A percentile compares a stretch with the other conserved stretches of the same genome.
Evolutionary conservation across 768 basidiomycete species (phyloP).

Genomic region (Mycena alexandri): DNA sequence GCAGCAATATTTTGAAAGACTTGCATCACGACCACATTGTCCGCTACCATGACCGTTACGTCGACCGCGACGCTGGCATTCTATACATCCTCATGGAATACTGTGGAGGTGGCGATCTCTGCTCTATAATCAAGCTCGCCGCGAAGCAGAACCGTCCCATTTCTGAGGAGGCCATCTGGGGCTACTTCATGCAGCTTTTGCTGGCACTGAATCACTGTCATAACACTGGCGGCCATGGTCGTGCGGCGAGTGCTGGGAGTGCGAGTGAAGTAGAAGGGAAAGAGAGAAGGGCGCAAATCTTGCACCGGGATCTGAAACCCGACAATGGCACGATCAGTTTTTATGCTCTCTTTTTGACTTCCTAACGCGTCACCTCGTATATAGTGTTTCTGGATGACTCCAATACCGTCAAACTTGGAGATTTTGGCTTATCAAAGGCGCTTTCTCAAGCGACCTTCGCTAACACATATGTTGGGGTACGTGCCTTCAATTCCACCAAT

Average conservation of each 20-base stretch:
- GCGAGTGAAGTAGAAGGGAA: conserved; percentile 56
- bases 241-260: conserved; percentile 56
- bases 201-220: conserved; percentile 94
- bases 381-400: conserved; percentile 90
- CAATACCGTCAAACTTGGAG: conserved; percentile 93
- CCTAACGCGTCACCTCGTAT: background rate
- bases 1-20: conserved; percentile 96
- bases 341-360: background rate
- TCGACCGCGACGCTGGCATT: conserved; percentile 90
- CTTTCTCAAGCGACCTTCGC: conserved; percentile 91
- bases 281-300: conserved; percentile 76
- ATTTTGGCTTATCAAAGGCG: conserved; percentile 96
- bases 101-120: conserved; percentile 96
- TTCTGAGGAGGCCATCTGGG: conserved; percentile 95
- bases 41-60: conserved; percentile 91
- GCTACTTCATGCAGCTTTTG: conserved; percentile 93
- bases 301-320: conserved; percentile 97
- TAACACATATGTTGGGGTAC: conserved; percentile 95
- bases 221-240: conserved; percentile 74
- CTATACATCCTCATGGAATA: conserved; percentile 99
- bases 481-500: conserved; percentile 44
- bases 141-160: conserved; percentile 77
- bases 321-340: conserved; percentile 83
- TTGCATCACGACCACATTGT: conserved; percentile 97
- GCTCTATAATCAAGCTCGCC: conserved; percentile 85